A percentile compares a stretch with the other conserved stretches of the same genome.
Conservation (phyloP, 192 early-diverging fungal genomes). For the Backusella liffmaniae region DNA sequence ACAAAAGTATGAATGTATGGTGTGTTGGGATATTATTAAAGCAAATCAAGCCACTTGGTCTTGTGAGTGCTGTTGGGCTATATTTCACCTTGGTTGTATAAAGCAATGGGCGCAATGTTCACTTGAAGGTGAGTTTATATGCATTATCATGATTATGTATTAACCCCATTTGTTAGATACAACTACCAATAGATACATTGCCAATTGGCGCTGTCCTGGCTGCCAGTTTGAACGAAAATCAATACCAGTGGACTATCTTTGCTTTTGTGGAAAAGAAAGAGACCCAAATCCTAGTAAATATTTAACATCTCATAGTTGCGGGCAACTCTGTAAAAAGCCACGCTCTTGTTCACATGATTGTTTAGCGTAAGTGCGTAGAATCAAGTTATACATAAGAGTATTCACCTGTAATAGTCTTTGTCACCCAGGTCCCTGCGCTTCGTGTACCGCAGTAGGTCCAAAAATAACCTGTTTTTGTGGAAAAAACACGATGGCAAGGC, state of each 20-base stretch:
- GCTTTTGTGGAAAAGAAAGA: conserved; percentile 84
- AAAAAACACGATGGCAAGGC: conserved; percentile 52
- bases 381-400: not conserved
- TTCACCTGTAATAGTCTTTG: conserved; percentile 51
- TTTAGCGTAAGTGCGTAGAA: conserved; percentile 43
- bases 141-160: too few relatives aligned
- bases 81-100: conserved; percentile 88
- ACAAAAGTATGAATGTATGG: conserved; percentile 88
- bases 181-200: conserved; percentile 21
- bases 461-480: conserved; percentile 83
- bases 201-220: conserved; percentile 90
- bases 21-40: conserved; percentile 87
- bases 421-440: conserved; percentile 93
- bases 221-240: conserved; percentile 72
- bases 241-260: conserved; percentile 72
- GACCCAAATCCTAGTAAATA: conserved; percentile 68
- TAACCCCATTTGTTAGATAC: conserved; percentile 21
- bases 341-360: conserved; percentile 80
- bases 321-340: conserved; percentile 65
- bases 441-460: conserved; percentile 79
- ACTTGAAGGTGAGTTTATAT: conserved; percentile 41
- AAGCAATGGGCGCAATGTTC: conserved; percentile 75
- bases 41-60: conserved; percentile 77
- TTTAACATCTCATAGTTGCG: conserved; percentile 83
- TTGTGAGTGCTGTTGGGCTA: conserved; percentile 84